phyloP scores from a whole-genome alignment of 495 filamentous ascomycete species.

The Staphylotrichum tortipilum region DNA sequence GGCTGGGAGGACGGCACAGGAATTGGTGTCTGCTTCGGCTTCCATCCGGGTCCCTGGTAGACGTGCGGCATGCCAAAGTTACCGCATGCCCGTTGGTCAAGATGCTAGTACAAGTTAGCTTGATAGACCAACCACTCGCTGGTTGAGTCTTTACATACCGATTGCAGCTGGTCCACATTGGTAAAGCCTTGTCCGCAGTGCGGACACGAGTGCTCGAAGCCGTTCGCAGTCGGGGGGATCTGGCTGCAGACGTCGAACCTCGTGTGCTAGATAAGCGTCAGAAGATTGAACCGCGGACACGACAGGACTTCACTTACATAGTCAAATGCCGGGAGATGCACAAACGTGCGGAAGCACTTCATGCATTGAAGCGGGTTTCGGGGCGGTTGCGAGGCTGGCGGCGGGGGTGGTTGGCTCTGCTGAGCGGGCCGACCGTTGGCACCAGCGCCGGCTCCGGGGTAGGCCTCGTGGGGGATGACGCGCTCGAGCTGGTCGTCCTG shows the following conservation, averaged over 20 bases:
- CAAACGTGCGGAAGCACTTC: constrained; percentile 34
- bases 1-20: constrained; percentile 10
- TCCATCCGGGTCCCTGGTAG: too few species aligned
- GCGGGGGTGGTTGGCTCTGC: constrained; percentile 1
- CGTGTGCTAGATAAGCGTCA: constrained; percentile 25
- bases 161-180: constrained; percentile 23
- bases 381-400: neutral
- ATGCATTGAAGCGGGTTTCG: constrained; percentile 24
- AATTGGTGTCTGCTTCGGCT: too few species aligned
- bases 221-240: constrained; percentile 17
- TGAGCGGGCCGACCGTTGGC: constrained; percentile 3
- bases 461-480: constrained; percentile 25
- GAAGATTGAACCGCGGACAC: neutral
- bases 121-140: too few species aligned
- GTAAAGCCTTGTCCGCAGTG: constrained; percentile 36
- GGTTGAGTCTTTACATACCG: constrained; percentile 23
- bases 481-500: constrained; percentile 28
- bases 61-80: constrained; percentile 1
- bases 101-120: constrained; percentile 23
- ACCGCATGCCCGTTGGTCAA: constrained; percentile 27
- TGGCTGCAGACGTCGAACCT: constrained; percentile 31
- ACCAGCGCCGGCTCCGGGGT: constrained; percentile 11
- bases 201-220: constrained; percentile 27
- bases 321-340: constrained; percentile 23
- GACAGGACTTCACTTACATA: constrained; percentile 27